phyloP scores from a whole-genome alignment of 2,329 filamentous ascomycete species.

The Claviceps capensis region DNA sequence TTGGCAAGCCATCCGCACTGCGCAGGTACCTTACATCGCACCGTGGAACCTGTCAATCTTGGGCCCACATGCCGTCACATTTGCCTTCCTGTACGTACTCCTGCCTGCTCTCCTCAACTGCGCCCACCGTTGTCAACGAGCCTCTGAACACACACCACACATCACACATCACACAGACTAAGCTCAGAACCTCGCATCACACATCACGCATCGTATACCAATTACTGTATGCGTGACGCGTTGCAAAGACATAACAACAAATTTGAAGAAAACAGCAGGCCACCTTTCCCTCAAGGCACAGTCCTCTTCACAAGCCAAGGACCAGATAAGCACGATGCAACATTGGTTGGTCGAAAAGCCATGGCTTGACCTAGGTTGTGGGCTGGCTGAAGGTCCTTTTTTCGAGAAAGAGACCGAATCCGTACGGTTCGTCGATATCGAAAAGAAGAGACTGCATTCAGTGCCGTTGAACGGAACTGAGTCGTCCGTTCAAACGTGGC shows the following conservation, averaged over 20 bases:
- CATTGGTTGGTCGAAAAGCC: conserved; percentile 38
- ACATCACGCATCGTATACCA: too few relatives aligned
- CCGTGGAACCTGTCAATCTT: conserved; percentile 1
- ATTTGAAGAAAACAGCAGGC: background rate
- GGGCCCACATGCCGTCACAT: background rate
- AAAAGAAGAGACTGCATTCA: conserved; percentile 58
- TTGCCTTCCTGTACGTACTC: too few relatives aligned
- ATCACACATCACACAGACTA: background rate
- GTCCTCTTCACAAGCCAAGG: background rate
- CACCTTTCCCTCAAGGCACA: background rate
- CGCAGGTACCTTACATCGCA: background rate
- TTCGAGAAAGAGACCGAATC: conserved; percentile 52
- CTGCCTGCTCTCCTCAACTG: too few relatives aligned
- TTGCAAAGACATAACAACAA: background rate
- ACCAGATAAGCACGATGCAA: background rate
- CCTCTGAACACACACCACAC: background rate
- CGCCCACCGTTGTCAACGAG: background rate
- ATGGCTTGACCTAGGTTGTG: conserved; percentile 48
- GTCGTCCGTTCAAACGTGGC: conserved; percentile 45
- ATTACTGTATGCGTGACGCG: background rate
- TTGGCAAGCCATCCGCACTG: background rate
- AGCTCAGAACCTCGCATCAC: background rate
- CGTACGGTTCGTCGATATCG: conserved; percentile 74
- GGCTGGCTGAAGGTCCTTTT: conserved; percentile 61
- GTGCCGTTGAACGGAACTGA: conserved; percentile 52